A percentile compares a stretch with the other conserved stretches of the same genome.
These are phyloP conservation scores for Amphicarpaea edgeworthii DNA, from an alignment of 306 rosid genomes.

Conservation along the genomic window DNA sequence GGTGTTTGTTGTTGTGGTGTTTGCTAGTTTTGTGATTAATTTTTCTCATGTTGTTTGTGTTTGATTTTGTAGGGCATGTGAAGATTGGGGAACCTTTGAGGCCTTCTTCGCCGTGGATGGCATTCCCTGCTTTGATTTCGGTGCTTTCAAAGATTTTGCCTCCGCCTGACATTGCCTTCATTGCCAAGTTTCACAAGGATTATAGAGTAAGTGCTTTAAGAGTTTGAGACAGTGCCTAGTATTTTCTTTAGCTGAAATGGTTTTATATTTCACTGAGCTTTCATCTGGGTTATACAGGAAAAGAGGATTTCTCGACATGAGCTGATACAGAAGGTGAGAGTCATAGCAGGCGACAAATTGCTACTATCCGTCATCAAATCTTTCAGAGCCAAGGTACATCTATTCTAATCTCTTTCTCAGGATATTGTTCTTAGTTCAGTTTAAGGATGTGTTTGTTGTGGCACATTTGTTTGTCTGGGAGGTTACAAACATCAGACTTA, in stretches of 20 bases:
- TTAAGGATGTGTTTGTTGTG: not conserved
- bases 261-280: not conserved
- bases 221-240: not conserved
- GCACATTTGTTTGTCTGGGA: not conserved
- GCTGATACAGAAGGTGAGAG: conserved; percentile 65
- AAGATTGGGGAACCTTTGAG: conserved; percentile 50
- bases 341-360: conserved; percentile 76
- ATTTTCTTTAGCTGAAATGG: conserved; percentile 11
- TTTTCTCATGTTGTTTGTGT: conserved; percentile 5
- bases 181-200: conserved; percentile 62
- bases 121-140: conserved; percentile 66
- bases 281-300: conserved; percentile 58
- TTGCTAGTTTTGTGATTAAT: not conserved
- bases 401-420: not conserved
- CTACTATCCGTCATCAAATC: conserved; percentile 65
- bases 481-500: conserved; percentile 8
- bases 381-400: conserved; percentile 64
- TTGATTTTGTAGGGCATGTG: conserved; percentile 51
- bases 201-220: conserved; percentile 58
- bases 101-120: conserved; percentile 93
- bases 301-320: conserved; percentile 65
- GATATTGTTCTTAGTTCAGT: conserved; percentile 2
- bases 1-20: not conserved
- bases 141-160: conserved; percentile 71
- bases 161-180: conserved; percentile 48